phyloP scores from a whole-genome alignment of 345 rosid genomes.

The Sapria himalayana region DNA sequence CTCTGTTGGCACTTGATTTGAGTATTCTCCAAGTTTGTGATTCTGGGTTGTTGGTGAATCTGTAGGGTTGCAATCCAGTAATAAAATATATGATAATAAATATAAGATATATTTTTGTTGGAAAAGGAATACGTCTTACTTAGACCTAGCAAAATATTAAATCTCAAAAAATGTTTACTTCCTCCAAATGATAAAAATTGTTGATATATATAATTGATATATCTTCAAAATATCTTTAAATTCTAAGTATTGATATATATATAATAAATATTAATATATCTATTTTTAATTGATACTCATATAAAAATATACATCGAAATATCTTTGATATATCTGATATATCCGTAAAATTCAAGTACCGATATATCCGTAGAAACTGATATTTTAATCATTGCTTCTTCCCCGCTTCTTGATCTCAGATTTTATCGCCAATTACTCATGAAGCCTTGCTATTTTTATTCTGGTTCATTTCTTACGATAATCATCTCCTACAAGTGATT shows the following conservation, averaged over 20 bases:
- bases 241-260: too few relatives aligned
- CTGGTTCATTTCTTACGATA: neutral
- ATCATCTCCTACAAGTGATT: too few relatives aligned
- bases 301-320: too few relatives aligned
- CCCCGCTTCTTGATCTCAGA: conserved; percentile 1
- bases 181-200: too few relatives aligned
- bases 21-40: neutral
- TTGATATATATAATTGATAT: too few relatives aligned
- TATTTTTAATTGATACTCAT: too few relatives aligned
- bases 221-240: too few relatives aligned
- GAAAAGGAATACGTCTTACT: neutral
- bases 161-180: neutral
- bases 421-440: neutral
- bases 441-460: neutral
- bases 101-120: neutral
- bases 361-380: too few relatives aligned
- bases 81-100: neutral
- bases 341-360: too few relatives aligned
- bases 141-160: neutral
- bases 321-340: too few relatives aligned
- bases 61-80: neutral
- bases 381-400: too few relatives aligned
- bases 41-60: neutral
- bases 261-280: too few relatives aligned
- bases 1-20: neutral